Evolutionary conservation across 768 basidiomycete genomes (phyloP), one percentile per base, ranked within the genome.

Genomic region (Gymnopilus junonius): DNA sequence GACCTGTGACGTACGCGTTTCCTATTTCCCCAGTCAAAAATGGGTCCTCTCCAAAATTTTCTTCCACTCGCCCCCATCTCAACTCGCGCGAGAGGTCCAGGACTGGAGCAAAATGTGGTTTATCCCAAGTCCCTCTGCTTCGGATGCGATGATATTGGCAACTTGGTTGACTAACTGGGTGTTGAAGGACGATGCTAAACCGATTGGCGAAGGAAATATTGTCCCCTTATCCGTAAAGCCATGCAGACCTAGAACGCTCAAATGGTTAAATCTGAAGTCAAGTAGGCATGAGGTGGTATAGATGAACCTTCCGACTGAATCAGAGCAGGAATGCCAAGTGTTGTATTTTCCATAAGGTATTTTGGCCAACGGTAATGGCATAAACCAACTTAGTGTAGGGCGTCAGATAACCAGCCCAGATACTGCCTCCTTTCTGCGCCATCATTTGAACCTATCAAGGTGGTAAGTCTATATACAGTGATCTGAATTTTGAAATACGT

Each of bases 161-260:
- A 84, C 85, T 40, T 81, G 68, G 32, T 80, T 74, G 8, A 90
- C 71, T 5, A 90, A 75, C 3, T 74, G 78, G 0, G 83, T 75
- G 66, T 90, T 82, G 72, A 89, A 91, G 0, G 87, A 86, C 0
- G 87, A 86, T 0, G 87, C 82, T 20, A 89, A 81, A 12, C 86
- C 86, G 55, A 90, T 86, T 0, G 88, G 87, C 1, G 87, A 89
- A 1, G 89, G 88, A 77, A 86, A 90, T 39, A 80, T 91, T 0
- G 88, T 89, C 1, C 89, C 89, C 58, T 89, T 87, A 65, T 89
- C 81, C 8, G 88, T 87, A 68, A 89, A 90, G 1, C 89, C 88
- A 63, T 90, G 89, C 10, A 90, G 77, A 57, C 88, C 87, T 89
- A 43, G 23, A 21, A 8, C 31, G 17, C 27, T 7, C 42, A 14